Percentiles rank a stretch among this genome's conserved stretches.
Evolutionary conservation across 108 stramenopile genomes (phyloP).

Genomic region (Nitzschia sp.): DNA sequence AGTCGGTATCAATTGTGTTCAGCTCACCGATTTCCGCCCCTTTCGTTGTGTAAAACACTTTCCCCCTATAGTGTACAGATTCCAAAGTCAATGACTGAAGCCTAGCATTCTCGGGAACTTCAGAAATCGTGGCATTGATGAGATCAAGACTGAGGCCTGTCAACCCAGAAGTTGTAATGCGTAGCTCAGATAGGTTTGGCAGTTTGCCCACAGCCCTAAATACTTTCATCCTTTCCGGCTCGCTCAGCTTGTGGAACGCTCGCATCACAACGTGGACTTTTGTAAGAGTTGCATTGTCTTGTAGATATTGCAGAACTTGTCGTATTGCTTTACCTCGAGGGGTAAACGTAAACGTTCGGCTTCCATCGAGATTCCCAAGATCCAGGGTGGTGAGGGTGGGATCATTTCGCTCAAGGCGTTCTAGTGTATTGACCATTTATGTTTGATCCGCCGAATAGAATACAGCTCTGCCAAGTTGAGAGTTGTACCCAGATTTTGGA

Average conservation of each 20-base stretch:
- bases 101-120: neutral
- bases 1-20: neutral
- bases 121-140: neutral
- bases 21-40: neutral
- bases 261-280: constrained; percentile 10
- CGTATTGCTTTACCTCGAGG: neutral
- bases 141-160: neutral
- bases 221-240: constrained; percentile 1
- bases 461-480: too few relatives aligned
- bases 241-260: neutral
- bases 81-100: constrained; percentile 13
- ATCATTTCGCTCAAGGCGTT: constrained; percentile 4
- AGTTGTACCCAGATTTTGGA: too few relatives aligned
- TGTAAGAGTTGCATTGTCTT: constrained; percentile 1
- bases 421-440: neutral
- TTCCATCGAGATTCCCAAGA: neutral
- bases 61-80: constrained; percentile 5
- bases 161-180: constrained; percentile 10
- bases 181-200: neutral
- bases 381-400: constrained; percentile 10
- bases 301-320: constrained; percentile 9
- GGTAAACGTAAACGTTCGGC: neutral
- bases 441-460: too few relatives aligned
- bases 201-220: constrained; percentile 12
- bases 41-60: constrained; percentile 2